phyloP scores from a whole-genome alignment of 352 stramenopile genomes.

The Phytophthora parvispora region DNA sequence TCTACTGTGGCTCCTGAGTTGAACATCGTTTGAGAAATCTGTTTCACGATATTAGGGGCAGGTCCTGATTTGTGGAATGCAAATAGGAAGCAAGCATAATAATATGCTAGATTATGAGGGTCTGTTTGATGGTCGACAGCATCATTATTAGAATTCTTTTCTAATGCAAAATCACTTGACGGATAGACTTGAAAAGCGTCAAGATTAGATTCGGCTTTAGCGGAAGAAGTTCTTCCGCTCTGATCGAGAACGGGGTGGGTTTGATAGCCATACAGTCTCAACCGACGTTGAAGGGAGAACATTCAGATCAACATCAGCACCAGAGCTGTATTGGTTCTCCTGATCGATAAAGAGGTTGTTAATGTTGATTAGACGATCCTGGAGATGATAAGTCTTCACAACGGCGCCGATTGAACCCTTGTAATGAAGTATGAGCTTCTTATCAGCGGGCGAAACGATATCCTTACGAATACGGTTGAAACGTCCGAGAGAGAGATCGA shows the following conservation, averaged over 20 bases:
- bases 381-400: conserved; percentile 26
- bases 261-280: conserved; percentile 29
- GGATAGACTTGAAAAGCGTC: conserved; percentile 30
- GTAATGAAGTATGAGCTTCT: conserved; percentile 28
- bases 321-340: conserved; percentile 37
- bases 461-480: conserved; percentile 34
- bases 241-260: conserved; percentile 21
- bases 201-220: conserved; percentile 27
- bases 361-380: conserved; percentile 25
- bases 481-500: conserved; percentile 8
- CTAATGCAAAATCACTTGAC: conserved; percentile 7
- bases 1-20: conserved; percentile 31
- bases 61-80: conserved; percentile 24
- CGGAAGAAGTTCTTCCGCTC: conserved; percentile 39
- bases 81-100: conserved; percentile 31
- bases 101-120: conserved; percentile 8
- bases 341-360: conserved; percentile 34
- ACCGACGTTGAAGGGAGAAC: conserved; percentile 17
- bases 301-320: conserved; percentile 29
- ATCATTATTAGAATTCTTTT: conserved; percentile 14
- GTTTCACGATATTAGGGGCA: conserved; percentile 14
- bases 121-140: too few species aligned
- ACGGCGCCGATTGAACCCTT: conserved; percentile 20
- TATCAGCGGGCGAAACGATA: conserved; percentile 26
- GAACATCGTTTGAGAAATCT: conserved; percentile 38